Base-by-base conservation (phyloP, 139 green algal species). In the Zygnema circumcarinatum region DNA sequence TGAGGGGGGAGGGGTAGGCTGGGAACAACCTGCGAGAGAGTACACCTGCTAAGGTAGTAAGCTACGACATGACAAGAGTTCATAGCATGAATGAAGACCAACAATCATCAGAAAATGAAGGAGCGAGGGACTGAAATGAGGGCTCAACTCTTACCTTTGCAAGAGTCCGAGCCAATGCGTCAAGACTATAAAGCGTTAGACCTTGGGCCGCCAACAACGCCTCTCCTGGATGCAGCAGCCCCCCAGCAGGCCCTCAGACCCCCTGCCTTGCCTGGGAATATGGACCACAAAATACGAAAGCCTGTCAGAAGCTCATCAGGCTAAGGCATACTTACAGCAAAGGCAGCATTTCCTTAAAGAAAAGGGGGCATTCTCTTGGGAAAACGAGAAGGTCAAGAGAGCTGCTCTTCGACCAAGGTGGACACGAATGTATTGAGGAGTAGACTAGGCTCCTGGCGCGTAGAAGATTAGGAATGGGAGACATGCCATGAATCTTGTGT, bases 211-310 rank as follows among this genome's bases (percentile, higher is more conserved):
- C 52, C 62, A 86, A 29, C 42, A 86, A 29, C 7, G 42, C 52
- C 11, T 86, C 79, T 22, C 79, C 79, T 86, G 79, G 20, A 86
- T 84, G 79, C 79, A 2, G 52, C 32, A n/a, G n/a, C n/a, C n/a
- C n/a, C n/a, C n/a, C n/a, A n/a, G n/a, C n/a, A 79, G 22, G 22
- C 72, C 21, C 32, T 79, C 21, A 21, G 38, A 33, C 29, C 21
- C 20, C 21, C 29, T 79, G 21, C 21, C 72, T 22, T 79, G 20
- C 72, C 72, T 68, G 21, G 32, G 29, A 32, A 21, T 22, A 21
- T 47, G 25, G 41, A 29, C 29, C 29, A 29, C 56, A 72, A 72
- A 29, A 72, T 35, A 35, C 56, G 29, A 29, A 72, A 72, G 56
- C 29, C 29, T 29, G 56, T 72, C 29, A 29, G 29, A 72, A 72